These are phyloP conservation scores for Zygoascus bituminiphila DNA, from an alignment of 805 yeast genomes.

Conservation along the genomic window DNA sequence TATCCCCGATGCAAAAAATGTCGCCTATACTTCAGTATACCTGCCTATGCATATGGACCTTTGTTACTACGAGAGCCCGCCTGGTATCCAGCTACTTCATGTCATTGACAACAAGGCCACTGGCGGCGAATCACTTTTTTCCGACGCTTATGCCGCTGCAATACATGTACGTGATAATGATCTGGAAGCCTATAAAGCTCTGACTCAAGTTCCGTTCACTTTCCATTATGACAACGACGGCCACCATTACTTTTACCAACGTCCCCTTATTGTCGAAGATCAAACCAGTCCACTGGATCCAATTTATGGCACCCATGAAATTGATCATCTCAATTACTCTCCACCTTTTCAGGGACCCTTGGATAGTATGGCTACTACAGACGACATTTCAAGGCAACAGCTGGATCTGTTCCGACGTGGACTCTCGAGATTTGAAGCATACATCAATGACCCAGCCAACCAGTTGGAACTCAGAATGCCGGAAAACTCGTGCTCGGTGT, in stretches of 20 bases:
- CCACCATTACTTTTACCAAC: conserved; percentile 50
- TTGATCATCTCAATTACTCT: conserved; percentile 60
- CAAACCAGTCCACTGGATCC: conserved; percentile 27
- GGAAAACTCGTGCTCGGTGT: conserved; percentile 56
- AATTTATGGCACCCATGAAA: conserved; percentile 26
- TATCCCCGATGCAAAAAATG: conserved; percentile 48
- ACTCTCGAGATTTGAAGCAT: conserved; percentile 49
- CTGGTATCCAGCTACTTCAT: conserved; percentile 67
- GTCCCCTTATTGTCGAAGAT: conserved; percentile 58
- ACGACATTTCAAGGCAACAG: conserved; percentile 36
- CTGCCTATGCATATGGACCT: conserved; percentile 75
- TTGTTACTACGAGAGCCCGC: conserved; percentile 70
- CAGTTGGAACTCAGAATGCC: conserved; percentile 47
- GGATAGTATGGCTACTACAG: conserved; percentile 34
- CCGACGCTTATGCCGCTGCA: conserved; percentile 64
- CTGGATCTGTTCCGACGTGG: conserved; percentile 55
- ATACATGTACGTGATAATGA: conserved; percentile 45
- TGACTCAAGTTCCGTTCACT: conserved; percentile 55
- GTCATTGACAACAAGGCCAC: conserved; percentile 35
- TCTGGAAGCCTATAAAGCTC: conserved; percentile 54
- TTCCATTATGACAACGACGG: conserved; percentile 59
- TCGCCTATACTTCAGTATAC: conserved; percentile 57
- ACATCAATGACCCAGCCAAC: conserved; percentile 44
- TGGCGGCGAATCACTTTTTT: conserved; percentile 65
- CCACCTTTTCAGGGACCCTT: conserved; percentile 82